phyloP scores from a whole-genome alignment of 2,329 filamentous ascomycete genomes.

The Fusarium sambucinum region DNA sequence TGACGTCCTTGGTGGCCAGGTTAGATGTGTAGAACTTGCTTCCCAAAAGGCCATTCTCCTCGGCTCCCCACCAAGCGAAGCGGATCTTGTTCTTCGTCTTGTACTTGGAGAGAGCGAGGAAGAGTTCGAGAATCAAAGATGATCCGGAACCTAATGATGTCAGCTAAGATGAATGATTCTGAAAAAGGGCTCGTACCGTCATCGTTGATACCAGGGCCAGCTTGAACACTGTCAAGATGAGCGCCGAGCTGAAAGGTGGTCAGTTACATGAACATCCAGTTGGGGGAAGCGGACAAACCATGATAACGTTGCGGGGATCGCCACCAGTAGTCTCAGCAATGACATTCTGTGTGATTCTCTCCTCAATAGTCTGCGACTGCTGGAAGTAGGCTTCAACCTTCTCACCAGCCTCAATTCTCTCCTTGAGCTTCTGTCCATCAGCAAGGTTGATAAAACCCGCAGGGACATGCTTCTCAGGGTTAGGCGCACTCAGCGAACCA shows the following conservation, averaged over 20 bases:
- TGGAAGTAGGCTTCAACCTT: conserved; percentile 36
- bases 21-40: conserved; percentile 39
- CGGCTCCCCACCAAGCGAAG: conserved; percentile 43
- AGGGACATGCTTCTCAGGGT: conserved; percentile 35
- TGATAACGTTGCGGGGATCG: conserved; percentile 40
- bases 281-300: not conserved
- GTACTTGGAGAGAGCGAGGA: conserved; percentile 40
- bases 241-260: conserved; percentile 14
- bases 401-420: conserved; percentile 56
- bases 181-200: conserved; percentile 6
- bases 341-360: conserved; percentile 40
- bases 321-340: conserved; percentile 38
- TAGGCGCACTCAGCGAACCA: conserved; percentile 40
- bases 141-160: conserved; percentile 26
- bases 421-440: conserved; percentile 57
- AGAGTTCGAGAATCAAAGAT: conserved; percentile 37
- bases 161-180: not conserved
- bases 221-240: conserved; percentile 39
- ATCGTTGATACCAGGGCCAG: conserved; percentile 41
- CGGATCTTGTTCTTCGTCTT: conserved; percentile 46
- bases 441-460: conserved; percentile 45
- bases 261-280: not conserved
- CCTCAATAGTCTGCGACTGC: conserved; percentile 41
- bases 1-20: conserved; percentile 30
- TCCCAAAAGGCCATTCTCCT: conserved; percentile 40